Conservation (phyloP, 208 protist genomes). For the Crithidia mellificae region DNA sequence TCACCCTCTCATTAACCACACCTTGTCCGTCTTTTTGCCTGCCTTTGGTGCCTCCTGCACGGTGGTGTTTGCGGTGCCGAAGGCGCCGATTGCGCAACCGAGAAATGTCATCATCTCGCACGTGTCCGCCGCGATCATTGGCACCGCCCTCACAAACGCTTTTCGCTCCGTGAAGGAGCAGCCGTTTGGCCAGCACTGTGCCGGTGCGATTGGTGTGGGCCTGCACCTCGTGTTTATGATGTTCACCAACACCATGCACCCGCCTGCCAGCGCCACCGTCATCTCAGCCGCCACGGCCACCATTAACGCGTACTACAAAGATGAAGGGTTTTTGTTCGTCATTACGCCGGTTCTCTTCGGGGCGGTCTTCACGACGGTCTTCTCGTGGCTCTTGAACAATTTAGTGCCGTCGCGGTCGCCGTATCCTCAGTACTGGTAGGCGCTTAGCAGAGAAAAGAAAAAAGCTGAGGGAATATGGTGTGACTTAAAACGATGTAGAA, state of each 20-base stretch:
- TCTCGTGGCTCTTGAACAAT: constrained; percentile 65
- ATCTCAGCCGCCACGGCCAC: constrained; percentile 43
- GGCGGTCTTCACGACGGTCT: constrained; percentile 44
- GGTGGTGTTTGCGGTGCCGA: constrained; percentile 56
- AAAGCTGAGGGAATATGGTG: too few species aligned
- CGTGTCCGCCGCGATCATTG: constrained; percentile 66
- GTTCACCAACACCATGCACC: constrained; percentile 69
- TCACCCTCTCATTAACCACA: constrained; percentile 41
- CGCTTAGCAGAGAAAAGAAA: too few species aligned
- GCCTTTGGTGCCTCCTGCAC: constrained; percentile 62
- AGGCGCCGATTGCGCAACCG: constrained; percentile 58
- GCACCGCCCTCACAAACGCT: constrained; percentile 46
- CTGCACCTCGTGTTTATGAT: constrained; percentile 62
- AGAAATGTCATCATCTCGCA: constrained; percentile 56
- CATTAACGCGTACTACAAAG: constrained; percentile 60
- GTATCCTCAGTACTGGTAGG: constrained; percentile 72
- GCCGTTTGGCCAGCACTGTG: constrained; percentile 55
- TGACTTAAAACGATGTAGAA: too few species aligned
- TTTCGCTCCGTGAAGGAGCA: constrained; percentile 48
- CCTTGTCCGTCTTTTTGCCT: constrained; percentile 50
- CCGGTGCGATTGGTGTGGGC: constrained; percentile 58
- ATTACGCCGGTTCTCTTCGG: constrained; percentile 50
- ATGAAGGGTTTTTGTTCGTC: constrained; percentile 72
- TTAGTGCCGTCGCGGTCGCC: constrained; percentile 47
- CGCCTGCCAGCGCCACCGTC: constrained; percentile 64